Base-by-base conservation (phyloP, 1,284 basidiomycete genomes). In the Pseudozyma sp. region DNA sequence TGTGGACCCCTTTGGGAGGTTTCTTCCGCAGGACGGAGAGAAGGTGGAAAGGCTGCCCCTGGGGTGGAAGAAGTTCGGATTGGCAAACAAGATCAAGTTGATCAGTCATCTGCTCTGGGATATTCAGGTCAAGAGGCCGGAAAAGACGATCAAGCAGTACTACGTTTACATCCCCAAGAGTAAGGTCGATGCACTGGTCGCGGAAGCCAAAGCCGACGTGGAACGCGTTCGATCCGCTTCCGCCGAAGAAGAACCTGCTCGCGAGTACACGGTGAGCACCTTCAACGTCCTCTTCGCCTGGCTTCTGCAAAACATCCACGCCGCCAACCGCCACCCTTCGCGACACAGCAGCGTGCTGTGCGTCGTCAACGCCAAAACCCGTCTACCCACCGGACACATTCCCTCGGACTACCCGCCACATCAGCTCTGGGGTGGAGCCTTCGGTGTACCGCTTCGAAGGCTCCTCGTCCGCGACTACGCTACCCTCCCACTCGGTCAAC, bases 221-320 rank as follows among this genome's bases (percentile, higher is more conserved):
- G 53, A 51, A 9, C 42, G 48, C 24, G 39, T 60, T 7, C 7
- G 39, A 9, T 9, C 47, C 30, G 30, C 46, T 17, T 46, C 19
- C 17, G 7, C 44, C 50, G 7, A 17, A 11, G 40, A 10, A 31
- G 11, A 33, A 39, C 4, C n/a, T 19, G 31, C 49, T 5, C 16
- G 19, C 3, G 52, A 66, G 4, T 31, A 34, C 42, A 53, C 30
- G 7, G 46, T 68, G 7, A 45, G 39, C 44, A 68, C 58, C 5
- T 68, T 68, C 58, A 68, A 68, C 56, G 50, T 68, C 24, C 58
- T 68, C 17, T 61, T 61, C 8, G 65, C 65, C 6, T 68, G 53
- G 49, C 42, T 68, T 13, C 17, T 68, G 29, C 58, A 61, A 16
- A 61, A 61, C 44, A 52, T 68, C 40, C 65, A 68, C 14, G 65